Percentiles rank a stretch among this genome's conserved stretches.
phyloP scores from a whole-genome alignment of 2,329 filamentous ascomycete species.

The Colletotrichum caudatum region DNA sequence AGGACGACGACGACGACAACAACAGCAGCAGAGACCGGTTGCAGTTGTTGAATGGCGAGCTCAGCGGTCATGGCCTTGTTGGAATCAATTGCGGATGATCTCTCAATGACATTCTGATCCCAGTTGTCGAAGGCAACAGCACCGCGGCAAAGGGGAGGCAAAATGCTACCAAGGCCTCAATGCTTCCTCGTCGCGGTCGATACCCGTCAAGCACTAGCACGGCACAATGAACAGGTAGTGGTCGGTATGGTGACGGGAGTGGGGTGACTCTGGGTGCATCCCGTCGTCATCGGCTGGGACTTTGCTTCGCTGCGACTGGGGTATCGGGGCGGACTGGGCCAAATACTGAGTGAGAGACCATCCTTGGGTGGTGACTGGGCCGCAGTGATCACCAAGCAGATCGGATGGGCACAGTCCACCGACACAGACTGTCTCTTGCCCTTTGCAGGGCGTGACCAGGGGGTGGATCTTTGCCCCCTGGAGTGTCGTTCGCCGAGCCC shows the following conservation, averaged over 20 bases:
- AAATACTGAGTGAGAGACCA: background rate
- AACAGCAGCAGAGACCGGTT: too few species aligned
- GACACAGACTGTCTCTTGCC: constrained; percentile 37
- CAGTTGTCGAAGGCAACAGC: constrained; percentile 6
- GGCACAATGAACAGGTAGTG: constrained; percentile 17
- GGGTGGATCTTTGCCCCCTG: background rate
- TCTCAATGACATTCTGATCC: constrained; percentile 16
- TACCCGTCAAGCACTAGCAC: constrained; percentile 14
- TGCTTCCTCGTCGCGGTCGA: constrained; percentile 7
- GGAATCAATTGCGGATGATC: constrained; percentile 17
- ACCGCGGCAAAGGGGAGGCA: constrained; percentile 28
- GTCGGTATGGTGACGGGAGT: constrained; percentile 30
- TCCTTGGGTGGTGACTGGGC: constrained; percentile 14
- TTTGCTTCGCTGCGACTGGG: constrained; percentile 11
- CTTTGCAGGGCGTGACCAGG: constrained; percentile 18
- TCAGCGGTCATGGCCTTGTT: background rate
- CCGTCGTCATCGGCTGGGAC: constrained; percentile 36
- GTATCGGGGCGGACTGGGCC: constrained; percentile 3
- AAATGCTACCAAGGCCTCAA: constrained; percentile 16
- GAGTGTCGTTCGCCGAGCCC: constrained; percentile 26
- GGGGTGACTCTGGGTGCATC: constrained; percentile 24
- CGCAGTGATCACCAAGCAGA: constrained; percentile 39
- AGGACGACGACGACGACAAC: too few species aligned
- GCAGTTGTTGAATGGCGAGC: background rate
- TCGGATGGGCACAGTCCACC: constrained; percentile 40